Percentiles rank a stretch among this genome's conserved stretches.
phyloP scores from a whole-genome alignment of 495 filamentous ascomycete species.

The Amniculicola lignicola region DNA sequence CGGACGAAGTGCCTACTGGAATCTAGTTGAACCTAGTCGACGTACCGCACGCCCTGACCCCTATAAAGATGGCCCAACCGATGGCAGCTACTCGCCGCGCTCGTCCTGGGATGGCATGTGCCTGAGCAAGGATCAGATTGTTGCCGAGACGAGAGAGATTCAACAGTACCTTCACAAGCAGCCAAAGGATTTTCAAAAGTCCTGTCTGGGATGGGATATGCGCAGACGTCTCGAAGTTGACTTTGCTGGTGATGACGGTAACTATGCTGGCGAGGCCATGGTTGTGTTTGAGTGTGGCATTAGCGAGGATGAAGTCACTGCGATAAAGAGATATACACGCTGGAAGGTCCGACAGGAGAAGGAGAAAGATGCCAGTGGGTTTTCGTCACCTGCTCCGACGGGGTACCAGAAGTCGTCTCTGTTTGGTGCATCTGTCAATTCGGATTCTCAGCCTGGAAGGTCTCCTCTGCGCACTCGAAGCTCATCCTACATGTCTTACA shows the following conservation, averaged over 20 bases:
- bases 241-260: constrained; percentile 76
- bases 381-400: not conserved
- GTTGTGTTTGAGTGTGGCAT: constrained; percentile 70
- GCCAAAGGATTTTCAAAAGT: constrained; percentile 73
- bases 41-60: constrained; percentile 69
- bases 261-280: constrained; percentile 68
- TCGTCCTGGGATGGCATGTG: constrained; percentile 69
- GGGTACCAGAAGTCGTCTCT: constrained; percentile 31
- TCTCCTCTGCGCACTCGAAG: constrained; percentile 17
- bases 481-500: constrained; percentile 24
- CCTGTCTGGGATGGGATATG: constrained; percentile 91
- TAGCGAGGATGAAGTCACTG: constrained; percentile 52
- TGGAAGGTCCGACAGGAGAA: constrained; percentile 41
- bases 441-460: not conserved
- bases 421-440: constrained; percentile 38
- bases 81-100: constrained; percentile 66
- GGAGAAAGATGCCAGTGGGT: not conserved
- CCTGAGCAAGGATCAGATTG: constrained; percentile 65
- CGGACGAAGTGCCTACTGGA: constrained; percentile 75
- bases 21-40: constrained; percentile 70
- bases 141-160: constrained; percentile 74
- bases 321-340: constrained; percentile 53
- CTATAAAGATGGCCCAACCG: constrained; percentile 55
- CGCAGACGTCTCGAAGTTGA: constrained; percentile 79
- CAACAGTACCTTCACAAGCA: constrained; percentile 70